A percentile compares a stretch with the other conserved stretches of the same genome.
Conservation (phyloP, 495 filamentous ascomycete species). For the Tetracladium setigerum region DNA sequence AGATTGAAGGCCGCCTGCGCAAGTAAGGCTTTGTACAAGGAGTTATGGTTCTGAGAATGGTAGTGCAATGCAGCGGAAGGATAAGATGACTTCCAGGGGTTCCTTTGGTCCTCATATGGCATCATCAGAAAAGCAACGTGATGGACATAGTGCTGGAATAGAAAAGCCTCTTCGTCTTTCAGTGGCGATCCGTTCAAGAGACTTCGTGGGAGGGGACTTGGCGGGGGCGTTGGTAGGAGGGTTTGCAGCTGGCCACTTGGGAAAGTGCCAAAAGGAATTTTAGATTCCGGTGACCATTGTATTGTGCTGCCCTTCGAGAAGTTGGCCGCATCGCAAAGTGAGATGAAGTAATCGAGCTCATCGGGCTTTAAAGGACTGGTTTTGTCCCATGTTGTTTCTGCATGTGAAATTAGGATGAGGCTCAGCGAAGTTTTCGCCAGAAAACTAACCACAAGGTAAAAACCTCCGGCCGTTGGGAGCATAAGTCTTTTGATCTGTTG, state of each 20-base stretch:
- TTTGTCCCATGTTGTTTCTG: too few relatives aligned
- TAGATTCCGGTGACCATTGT: not conserved
- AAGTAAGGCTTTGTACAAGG: constrained; percentile 12
- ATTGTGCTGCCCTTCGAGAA: not conserved
- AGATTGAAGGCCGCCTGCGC: constrained; percentile 17
- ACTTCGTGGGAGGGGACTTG: not conserved
- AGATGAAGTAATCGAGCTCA: not conserved
- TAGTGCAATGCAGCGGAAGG: constrained; percentile 14
- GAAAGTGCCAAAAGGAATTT: not conserved
- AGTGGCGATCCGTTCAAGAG: not conserved
- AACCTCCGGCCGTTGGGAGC: not conserved
- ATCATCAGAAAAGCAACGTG: constrained; percentile 17
- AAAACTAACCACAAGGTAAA: not conserved
- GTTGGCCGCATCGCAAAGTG: not conserved
- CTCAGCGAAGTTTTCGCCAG: too few relatives aligned
- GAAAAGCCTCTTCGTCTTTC: constrained; percentile 6
- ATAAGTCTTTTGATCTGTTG: not conserved
- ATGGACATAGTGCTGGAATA: constrained; percentile 17
- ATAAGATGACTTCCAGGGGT: constrained; percentile 16
- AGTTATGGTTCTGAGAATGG: constrained; percentile 7
- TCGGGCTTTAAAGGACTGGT: too few relatives aligned
- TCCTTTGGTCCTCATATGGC: constrained; percentile 15
- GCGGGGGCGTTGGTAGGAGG: too few relatives aligned
- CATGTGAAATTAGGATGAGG: too few relatives aligned
- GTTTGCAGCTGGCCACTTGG: too few relatives aligned